Conservation (phyloP, 1,284 basidiomycete genomes). For the Apiotrichum domesticum region DNA sequence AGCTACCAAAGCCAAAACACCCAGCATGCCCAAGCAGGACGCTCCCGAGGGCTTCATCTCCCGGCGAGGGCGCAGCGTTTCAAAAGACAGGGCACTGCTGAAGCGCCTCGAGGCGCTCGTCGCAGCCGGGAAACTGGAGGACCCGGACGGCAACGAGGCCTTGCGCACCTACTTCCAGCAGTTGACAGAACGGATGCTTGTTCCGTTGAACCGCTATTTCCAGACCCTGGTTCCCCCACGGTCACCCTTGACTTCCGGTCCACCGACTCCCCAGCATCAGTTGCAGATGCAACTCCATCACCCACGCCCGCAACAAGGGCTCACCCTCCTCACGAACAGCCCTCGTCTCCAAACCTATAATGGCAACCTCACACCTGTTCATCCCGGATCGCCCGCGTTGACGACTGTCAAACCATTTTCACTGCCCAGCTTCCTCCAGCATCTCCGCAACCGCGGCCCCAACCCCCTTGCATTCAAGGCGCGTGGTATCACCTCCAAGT, state of each 20-base stretch:
- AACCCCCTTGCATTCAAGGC: constrained; percentile 65
- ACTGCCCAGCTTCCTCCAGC: constrained; percentile 67
- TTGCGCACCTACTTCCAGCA: constrained; percentile 80
- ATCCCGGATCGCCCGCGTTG: constrained; percentile 6
- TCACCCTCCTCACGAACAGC: not conserved
- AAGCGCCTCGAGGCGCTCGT: constrained; percentile 40
- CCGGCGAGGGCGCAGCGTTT: constrained; percentile 75
- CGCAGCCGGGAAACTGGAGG: constrained; percentile 39
- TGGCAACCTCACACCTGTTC: constrained; percentile 5
- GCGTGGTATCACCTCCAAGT: constrained; percentile 37
- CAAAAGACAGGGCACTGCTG: constrained; percentile 71
- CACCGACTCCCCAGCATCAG: constrained; percentile 3
- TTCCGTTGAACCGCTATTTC: constrained; percentile 88
- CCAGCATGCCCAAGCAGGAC: constrained; percentile 50
- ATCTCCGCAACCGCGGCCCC: constrained; percentile 69
- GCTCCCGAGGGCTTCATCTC: constrained; percentile 60
- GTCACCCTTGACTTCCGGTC: constrained; percentile 1
- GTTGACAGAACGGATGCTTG: constrained; percentile 80
- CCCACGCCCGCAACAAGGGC: not conserved
- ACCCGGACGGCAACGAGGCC: constrained; percentile 52
- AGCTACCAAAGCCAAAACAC: constrained; percentile 1
- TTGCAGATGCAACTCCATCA: constrained; percentile 13
- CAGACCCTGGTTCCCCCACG: constrained; percentile 70
- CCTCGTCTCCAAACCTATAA: not conserved
- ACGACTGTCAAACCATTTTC: constrained; percentile 66